Conservation (phyloP, 805 yeast genomes). For the Wickerhamomyces tratensis region DNA sequence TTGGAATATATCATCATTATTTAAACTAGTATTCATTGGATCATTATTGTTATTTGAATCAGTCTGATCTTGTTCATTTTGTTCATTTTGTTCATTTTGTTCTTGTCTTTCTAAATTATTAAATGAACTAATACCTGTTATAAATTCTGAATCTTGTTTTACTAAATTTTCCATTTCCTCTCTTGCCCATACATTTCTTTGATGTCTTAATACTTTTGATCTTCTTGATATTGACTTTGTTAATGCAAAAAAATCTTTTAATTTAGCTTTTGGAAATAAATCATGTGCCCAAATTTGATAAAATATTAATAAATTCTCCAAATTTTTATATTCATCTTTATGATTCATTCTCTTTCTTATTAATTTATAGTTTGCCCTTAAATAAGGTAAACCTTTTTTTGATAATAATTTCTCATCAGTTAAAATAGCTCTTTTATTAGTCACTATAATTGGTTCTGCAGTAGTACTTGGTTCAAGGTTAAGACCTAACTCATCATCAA, state of each 20-base stretch:
- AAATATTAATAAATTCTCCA: conserved; percentile 37
- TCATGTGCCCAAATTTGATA: conserved; percentile 74
- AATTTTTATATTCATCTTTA: conserved; percentile 38
- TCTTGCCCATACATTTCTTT: conserved; percentile 28
- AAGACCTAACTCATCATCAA: not conserved
- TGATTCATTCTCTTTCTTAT: conserved; percentile 16
- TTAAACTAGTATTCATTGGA: no score
- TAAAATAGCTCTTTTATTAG: conserved; percentile 31
- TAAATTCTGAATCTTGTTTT: not conserved
- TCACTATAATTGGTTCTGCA: conserved; percentile 1
- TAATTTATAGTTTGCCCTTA: conserved; percentile 27
- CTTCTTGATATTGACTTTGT: conserved; percentile 38
- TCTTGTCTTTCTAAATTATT: no score
- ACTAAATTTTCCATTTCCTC: conserved; percentile 23
- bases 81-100: no score
- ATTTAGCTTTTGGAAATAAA: conserved; percentile 71
- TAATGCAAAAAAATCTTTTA: conserved; percentile 55
- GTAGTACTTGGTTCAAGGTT: not conserved
- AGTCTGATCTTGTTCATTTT: not conserved
- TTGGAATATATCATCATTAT: not conserved
- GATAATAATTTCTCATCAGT: conserved; percentile 42
- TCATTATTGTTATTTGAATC: conserved; percentile 7
- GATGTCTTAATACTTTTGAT: conserved; percentile 29
- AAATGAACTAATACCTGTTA: no score
- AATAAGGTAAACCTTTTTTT: conserved; percentile 43